These are phyloP conservation scores for Volutella citrinella DNA, from an alignment of 2,329 filamentous ascomycete genomes.

Conservation along the genomic window DNA sequence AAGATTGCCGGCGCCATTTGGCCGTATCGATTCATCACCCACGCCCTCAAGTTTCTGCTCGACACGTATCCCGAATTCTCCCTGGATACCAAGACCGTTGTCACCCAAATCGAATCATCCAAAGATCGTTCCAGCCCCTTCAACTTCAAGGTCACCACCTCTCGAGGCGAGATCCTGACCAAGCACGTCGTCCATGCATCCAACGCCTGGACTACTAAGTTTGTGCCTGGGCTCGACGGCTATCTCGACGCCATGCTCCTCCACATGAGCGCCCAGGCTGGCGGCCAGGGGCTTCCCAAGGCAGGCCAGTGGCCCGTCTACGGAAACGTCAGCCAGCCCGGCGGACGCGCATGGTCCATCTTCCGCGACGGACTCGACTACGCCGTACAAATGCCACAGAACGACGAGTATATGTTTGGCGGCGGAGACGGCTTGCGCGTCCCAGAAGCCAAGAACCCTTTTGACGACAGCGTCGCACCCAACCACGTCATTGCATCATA, in stretches of 20 bases:
- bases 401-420: conserved; percentile 5
- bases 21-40: conserved; percentile 1
- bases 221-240: neutral
- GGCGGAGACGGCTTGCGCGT: conserved; percentile 1
- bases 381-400: conserved; percentile 3
- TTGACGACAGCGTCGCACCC: conserved; percentile 2
- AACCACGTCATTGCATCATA: conserved; percentile 4
- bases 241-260: neutral
- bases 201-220: neutral
- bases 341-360: conserved; percentile 4
- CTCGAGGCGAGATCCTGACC: neutral
- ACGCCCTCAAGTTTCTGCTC: neutral
- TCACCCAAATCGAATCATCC: neutral
- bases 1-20: conserved; percentile 2
- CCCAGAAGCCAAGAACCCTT: neutral
- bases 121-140: too few species aligned
- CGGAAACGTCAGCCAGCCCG: conserved; percentile 3
- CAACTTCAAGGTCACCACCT: neutral
- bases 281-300: conserved; percentile 2
- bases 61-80: neutral
- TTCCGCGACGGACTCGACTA: conserved; percentile 5
- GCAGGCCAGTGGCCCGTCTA: conserved; percentile 4
- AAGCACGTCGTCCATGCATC: neutral
- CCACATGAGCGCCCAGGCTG: conserved; percentile 6
- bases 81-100: neutral